Conservation (phyloP, 2,329 filamentous ascomycete genomes). For the Pseudohalonectria lignicola region DNA sequence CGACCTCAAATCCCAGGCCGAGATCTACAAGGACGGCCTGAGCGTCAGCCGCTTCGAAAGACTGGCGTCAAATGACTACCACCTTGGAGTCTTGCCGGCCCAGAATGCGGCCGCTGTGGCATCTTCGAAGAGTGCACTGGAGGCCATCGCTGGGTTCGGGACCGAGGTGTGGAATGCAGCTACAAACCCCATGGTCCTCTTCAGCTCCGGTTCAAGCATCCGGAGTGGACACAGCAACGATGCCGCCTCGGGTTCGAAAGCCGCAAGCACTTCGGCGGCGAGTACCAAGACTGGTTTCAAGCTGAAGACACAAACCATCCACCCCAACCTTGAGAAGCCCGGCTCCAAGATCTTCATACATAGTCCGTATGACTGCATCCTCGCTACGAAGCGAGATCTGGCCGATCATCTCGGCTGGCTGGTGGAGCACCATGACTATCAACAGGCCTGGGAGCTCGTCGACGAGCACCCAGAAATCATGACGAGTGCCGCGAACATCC, state of each 20-base stretch:
- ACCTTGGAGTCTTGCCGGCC: slow-evolving; percentile 73
- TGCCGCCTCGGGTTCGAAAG: slow-evolving; percentile 37
- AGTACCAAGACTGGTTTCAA: slow-evolving; percentile 15
- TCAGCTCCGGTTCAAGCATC: slow-evolving; percentile 77
- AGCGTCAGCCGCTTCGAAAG: slow-evolving; percentile 79
- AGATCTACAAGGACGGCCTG: slow-evolving; percentile 78
- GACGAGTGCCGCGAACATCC: slow-evolving; percentile 25
- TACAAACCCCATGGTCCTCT: slow-evolving; percentile 75
- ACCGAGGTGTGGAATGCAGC: slow-evolving; percentile 85
- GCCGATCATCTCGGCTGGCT: slow-evolving; percentile 81
- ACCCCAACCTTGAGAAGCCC: slow-evolving; percentile 43
- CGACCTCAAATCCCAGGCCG: slow-evolving; percentile 75
- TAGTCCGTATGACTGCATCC: slow-evolving; percentile 92
- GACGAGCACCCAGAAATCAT: slow-evolving; percentile 76
- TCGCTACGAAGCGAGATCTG: slow-evolving; percentile 79
- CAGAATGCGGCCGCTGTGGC: slow-evolving; percentile 53
- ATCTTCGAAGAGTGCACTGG: slow-evolving; percentile 62
- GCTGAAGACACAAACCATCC: slow-evolving; percentile 24
- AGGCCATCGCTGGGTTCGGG: slow-evolving; percentile 60
- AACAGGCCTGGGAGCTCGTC: slow-evolving; percentile 79
- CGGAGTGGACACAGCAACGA: slow-evolving; percentile 51
- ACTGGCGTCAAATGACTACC: slow-evolving; percentile 82
- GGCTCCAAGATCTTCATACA: slow-evolving; percentile 78
- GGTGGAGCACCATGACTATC: slow-evolving; percentile 67
- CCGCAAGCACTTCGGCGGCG: slow-evolving; percentile 23